phyloP scores from a whole-genome alignment of 2,329 filamentous ascomycete species.

The Colletotrichum chrysophilum region DNA sequence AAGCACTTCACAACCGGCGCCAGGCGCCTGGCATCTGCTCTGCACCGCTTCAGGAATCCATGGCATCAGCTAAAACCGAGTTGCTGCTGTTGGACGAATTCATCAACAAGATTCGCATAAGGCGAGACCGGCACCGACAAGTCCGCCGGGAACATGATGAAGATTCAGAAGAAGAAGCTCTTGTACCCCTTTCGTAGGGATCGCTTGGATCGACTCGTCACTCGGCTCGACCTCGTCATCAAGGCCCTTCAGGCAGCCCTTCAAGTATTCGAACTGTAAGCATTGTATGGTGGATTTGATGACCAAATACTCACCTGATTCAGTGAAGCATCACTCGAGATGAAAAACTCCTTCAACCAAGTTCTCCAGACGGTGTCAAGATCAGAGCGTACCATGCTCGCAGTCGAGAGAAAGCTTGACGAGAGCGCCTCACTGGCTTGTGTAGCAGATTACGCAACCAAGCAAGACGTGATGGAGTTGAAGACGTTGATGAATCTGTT shows the following conservation, averaged over 20 bases:
- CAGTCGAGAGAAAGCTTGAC: background rate
- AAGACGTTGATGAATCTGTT: background rate
- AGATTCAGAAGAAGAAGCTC: background rate
- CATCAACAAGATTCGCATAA: background rate
- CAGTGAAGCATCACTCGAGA: background rate
- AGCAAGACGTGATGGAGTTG: background rate
- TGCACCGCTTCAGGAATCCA: background rate
- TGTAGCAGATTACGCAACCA: background rate
- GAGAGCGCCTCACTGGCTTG: background rate
- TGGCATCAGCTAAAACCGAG: background rate
- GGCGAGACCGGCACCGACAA: accelerated
- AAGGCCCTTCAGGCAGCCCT: background rate
- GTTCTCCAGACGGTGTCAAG: background rate
- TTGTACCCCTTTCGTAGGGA: background rate
- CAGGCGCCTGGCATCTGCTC: background rate
- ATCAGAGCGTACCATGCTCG: background rate
- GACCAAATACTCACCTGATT: background rate
- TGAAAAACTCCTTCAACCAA: background rate
- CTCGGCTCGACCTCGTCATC: background rate
- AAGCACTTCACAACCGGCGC: background rate
- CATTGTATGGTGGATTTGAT: background rate
- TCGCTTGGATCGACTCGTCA: background rate
- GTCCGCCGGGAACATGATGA: background rate
- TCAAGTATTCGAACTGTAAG: background rate
- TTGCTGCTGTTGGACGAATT: accelerated